phyloP scores from a whole-genome alignment of 345 rosid species.

The Citrus inodora region DNA sequence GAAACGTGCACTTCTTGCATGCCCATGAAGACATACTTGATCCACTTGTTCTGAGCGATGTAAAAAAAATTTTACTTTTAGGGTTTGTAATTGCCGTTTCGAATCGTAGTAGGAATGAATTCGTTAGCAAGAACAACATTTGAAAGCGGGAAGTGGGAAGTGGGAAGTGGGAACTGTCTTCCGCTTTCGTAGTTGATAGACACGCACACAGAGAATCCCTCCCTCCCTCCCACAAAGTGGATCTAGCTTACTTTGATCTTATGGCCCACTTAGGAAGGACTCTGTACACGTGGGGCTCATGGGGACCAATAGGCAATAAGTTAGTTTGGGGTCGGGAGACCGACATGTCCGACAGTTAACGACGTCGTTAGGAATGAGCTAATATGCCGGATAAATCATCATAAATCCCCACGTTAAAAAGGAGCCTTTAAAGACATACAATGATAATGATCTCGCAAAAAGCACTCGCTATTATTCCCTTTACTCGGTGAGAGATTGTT shows the following conservation, averaged over 20 bases:
- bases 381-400: neutral
- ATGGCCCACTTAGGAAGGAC: neutral
- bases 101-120: neutral
- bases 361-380: no score
- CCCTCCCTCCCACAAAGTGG: no score
- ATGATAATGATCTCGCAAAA: neutral
- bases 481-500: neutral
- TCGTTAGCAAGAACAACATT: neutral
- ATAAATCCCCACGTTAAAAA: neutral
- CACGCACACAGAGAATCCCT: no score
- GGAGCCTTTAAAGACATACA: neutral
- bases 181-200: neutral
- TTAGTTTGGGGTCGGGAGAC: no score
- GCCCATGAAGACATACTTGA: constrained; percentile 49
- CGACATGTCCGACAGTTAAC: neutral
- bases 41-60: neutral
- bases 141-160: neutral
- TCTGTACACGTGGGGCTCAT: neutral
- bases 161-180: no score
- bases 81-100: constrained; percentile 13
- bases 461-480: neutral
- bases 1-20: constrained; percentile 83
- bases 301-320: neutral
- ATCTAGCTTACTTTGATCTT: no score
- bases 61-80: neutral